phyloP scores from a whole-genome alignment of 306 rosid species.

The Lathyrus aphaca region DNA sequence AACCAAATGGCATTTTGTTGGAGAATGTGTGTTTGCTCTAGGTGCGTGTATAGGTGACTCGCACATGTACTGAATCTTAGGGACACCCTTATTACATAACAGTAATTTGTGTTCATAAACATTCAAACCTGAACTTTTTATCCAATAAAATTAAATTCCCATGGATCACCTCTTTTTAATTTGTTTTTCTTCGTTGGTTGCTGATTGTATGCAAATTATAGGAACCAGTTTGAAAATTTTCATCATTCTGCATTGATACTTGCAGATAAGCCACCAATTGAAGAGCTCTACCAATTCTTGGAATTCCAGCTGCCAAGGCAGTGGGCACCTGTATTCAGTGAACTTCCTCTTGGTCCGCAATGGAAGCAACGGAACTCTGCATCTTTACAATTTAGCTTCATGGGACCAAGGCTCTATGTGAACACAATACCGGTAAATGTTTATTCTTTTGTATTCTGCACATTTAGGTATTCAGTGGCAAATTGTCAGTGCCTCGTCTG shows the following conservation, averaged over 20 bases:
- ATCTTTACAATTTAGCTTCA: constrained; percentile 91
- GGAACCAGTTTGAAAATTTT: constrained; percentile 12
- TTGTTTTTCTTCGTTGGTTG: constrained; percentile 7
- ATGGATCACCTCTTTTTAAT: constrained; percentile 4
- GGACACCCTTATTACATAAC: constrained; percentile 4
- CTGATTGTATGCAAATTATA: constrained; percentile 13
- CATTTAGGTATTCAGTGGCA: constrained; percentile 25
- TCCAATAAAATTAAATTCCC: constrained; percentile 15
- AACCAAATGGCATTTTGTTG: constrained; percentile 5
- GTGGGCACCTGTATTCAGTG: constrained; percentile 98
- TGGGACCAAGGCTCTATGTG: constrained; percentile 92
- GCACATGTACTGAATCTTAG: neutral
- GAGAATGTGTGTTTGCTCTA: neutral
- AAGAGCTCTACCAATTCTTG: constrained; percentile 96
- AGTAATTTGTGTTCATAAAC: neutral
- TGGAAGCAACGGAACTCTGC: constrained; percentile 69
- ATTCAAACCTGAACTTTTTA: neutral
- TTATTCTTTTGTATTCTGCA: constrained; percentile 27
- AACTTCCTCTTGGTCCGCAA: constrained; percentile 98
- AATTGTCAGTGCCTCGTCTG: constrained; percentile 28
- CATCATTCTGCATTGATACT: constrained; percentile 35
- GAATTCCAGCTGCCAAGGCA: constrained; percentile 98
- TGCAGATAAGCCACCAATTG: constrained; percentile 93
- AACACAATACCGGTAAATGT: constrained; percentile 72
- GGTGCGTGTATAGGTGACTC: too few species aligned